These are phyloP conservation scores for Rhizopogon roseolus DNA, from an alignment of 768 basidiomycete genomes.

Conservation along the genomic window DNA sequence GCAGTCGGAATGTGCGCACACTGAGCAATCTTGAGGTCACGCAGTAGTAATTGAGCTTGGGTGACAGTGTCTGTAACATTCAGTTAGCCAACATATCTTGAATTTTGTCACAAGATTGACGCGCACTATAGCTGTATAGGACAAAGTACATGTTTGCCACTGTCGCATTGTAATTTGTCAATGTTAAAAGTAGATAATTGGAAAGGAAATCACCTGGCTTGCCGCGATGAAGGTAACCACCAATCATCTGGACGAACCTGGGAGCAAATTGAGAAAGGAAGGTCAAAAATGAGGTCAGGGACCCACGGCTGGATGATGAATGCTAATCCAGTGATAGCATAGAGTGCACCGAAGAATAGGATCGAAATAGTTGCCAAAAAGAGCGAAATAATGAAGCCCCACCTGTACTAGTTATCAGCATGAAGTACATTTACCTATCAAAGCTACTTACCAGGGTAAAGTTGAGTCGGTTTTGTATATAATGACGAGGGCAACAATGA, in stretches of 20 bases:
- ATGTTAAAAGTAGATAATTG: too few species aligned
- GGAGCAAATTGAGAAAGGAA: too few species aligned
- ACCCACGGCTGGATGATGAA: conserved; percentile 16
- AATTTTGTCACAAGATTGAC: too few species aligned
- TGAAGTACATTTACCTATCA: background rate
- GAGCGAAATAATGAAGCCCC: conserved; percentile 50
- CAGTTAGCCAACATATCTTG: background rate
- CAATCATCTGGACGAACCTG: conserved; percentile 29
- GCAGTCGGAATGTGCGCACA: background rate
- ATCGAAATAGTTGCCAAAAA: conserved; percentile 45
- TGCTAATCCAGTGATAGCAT: conserved; percentile 38
- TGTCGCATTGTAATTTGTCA: conserved; percentile 5
- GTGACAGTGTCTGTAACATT: conserved; percentile 41
- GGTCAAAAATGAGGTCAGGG: background rate
- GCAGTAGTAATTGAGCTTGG: conserved; percentile 48
- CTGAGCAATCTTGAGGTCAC: conserved; percentile 48
- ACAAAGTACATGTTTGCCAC: background rate
- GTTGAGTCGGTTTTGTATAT: conserved; percentile 49
- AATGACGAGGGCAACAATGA: conserved; percentile 49
- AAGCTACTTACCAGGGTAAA: conserved; percentile 44
- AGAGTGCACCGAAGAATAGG: conserved; percentile 50
- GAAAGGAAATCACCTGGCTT: conserved; percentile 32
- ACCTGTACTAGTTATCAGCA: conserved; percentile 21
- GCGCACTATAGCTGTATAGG: conserved; percentile 26
- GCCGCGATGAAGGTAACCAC: conserved; percentile 31